Percentiles rank a stretch among this genome's conserved stretches.
These are phyloP conservation scores for Coniochaeta prunicola DNA, from an alignment of 2,329 filamentous ascomycete species.

Conservation along the genomic window DNA sequence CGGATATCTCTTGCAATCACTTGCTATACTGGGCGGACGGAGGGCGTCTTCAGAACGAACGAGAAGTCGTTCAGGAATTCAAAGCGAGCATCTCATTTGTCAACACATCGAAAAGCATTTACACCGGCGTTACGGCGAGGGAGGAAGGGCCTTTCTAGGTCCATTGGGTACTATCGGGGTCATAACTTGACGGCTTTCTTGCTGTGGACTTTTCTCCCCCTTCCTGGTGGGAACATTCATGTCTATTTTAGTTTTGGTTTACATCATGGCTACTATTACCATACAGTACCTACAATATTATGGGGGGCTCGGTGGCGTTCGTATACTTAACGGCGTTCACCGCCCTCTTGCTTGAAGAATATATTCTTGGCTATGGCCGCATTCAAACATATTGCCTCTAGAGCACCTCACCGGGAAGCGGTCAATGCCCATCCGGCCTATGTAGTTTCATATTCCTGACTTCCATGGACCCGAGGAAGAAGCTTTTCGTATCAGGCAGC, in stretches of 20 bases:
- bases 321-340: neutral
- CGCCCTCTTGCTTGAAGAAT: neutral
- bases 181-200: neutral
- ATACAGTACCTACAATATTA: neutral
- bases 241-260: neutral
- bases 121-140: neutral
- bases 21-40: neutral
- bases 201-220: neutral
- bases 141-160: neutral
- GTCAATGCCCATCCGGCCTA: neutral
- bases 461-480: no score
- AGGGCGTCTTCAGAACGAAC: neutral
- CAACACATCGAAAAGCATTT: neutral
- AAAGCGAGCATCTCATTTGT: neutral
- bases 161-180: neutral
- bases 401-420: neutral
- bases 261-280: slow-evolving; percentile 2
- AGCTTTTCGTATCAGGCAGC: no score
- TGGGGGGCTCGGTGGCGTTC: neutral
- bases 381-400: neutral
- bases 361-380: neutral
- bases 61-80: neutral
- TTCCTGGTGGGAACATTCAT: neutral
- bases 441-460: neutral
- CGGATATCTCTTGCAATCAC: neutral